Percentiles rank a stretch among this genome's conserved stretches.
phyloP scores from a whole-genome alignment of 2,329 filamentous ascomycete genomes.

The Scytalidium lignicola region DNA sequence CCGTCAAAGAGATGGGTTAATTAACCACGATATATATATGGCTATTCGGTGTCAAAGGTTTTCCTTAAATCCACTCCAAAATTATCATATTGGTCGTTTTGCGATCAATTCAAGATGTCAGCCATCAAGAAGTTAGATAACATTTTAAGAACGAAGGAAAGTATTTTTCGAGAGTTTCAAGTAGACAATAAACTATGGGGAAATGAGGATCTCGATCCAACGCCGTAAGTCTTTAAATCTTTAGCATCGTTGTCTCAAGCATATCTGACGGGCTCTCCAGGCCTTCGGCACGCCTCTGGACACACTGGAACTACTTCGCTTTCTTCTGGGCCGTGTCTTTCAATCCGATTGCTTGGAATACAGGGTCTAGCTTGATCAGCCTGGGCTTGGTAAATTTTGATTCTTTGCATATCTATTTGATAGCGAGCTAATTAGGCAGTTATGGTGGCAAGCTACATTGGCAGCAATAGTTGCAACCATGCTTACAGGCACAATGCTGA shows the following conservation, averaged over 20 bases:
- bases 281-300: conserved; percentile 1
- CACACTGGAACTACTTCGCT: conserved; percentile 4
- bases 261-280: neutral
- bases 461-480: conserved; percentile 3
- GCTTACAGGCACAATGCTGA: neutral
- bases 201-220: conserved; percentile 4
- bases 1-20: neutral
- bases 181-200: conserved; percentile 1
- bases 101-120: neutral
- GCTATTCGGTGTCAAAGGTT: neutral
- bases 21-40: neutral
- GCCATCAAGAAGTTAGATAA: neutral
- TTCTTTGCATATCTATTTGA: neutral
- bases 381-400: conserved; percentile 34
- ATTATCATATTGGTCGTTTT: neutral
- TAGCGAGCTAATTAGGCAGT: neutral
- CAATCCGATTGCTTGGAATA: conserved; percentile 41
- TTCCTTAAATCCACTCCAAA: neutral
- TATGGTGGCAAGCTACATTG: conserved; percentile 3
- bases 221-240: neutral
- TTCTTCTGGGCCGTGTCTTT: conserved; percentile 11
- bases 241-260: neutral
- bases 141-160: neutral
- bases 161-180: neutral
- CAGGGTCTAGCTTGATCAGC: conserved; percentile 39